These are phyloP conservation scores for Fusarium longipes DNA, from an alignment of 2,329 filamentous ascomycete genomes.

Conservation along the genomic window DNA sequence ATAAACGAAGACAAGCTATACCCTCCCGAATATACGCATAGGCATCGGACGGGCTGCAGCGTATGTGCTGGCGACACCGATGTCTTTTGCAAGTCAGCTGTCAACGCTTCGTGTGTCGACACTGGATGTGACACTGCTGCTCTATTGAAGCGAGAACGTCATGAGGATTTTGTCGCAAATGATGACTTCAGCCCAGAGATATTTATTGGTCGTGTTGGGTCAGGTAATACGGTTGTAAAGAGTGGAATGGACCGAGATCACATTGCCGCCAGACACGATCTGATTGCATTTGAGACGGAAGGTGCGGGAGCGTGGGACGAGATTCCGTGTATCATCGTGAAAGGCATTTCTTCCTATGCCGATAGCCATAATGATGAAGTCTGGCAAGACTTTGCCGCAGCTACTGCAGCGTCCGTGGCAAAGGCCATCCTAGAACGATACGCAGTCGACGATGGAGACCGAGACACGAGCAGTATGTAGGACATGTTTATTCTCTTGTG, in stretches of 20 bases:
- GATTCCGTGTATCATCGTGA: constrained; percentile 53
- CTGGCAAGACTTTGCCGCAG: constrained; percentile 13
- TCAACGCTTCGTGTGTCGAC: background rate
- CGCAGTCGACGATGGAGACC: background rate
- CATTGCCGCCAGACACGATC: constrained; percentile 31
- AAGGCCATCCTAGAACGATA: background rate
- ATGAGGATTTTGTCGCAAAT: accelerated
- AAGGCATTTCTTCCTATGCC: constrained; percentile 24
- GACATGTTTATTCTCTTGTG: background rate
- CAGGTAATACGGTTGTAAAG: constrained; percentile 54
- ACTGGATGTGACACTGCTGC: background rate
- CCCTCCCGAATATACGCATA: background rate
- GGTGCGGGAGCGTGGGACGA: constrained; percentile 48
- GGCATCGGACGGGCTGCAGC: background rate
- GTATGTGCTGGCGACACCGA: background rate
- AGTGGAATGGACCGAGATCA: constrained; percentile 49
- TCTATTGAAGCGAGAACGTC: background rate
- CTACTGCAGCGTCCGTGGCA: background rate
- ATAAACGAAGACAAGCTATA: background rate
- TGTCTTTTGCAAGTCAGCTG: background rate
- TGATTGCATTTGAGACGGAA: constrained; percentile 51
- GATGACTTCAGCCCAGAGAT: background rate
- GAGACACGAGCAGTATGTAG: no score
- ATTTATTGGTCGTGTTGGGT: constrained; percentile 44
- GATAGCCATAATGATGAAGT: constrained; percentile 4